Base-by-base conservation (phyloP, 139 green algal species). In the Closterium sp. region DNA sequence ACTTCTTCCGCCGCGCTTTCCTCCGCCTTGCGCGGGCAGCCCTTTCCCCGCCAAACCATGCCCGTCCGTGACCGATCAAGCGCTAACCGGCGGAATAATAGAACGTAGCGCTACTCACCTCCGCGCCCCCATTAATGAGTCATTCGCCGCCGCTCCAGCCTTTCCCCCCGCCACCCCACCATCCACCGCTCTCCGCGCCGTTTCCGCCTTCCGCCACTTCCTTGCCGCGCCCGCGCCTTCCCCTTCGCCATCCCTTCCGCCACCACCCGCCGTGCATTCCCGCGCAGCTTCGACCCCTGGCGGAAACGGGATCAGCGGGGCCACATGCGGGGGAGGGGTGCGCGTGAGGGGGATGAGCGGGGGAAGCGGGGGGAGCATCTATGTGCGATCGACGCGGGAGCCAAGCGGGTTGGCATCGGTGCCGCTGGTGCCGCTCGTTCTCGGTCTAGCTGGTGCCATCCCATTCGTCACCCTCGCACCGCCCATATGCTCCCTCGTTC, bases 381-480 rank as follows among this genome's bases (percentile, higher is more conserved):
- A 79, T 24, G 62, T 79, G 62, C 24, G 19, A 24, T 79, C 62
- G 13, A 79, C 62, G 62, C 62, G 62, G 62, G 62, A 79, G 62
- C 62, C 62, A 79, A 79, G 62, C 62, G 62, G 62, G 0, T 27
- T 79, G 19, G 62, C 62, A 24, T 79, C 87, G 6, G 87, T 91
- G 31, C 93, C 90, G 17, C 79, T 89, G n/a, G 91, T 94, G 50
- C 94, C 94, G 27, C 90, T 95, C 31, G 86, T 91, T 70, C 88
- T 94, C 24, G 86, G 90, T 2, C 70, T 90, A 38, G 92, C 94
- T 92, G 97, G 96, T 13, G 96, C 95, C 30, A 96, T 98, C 22
- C 97, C 97, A 3, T 98, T 98, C 92, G 91, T 97, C 4, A 95
- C 95, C 2, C 94, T 98, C 29, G 95, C 96, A 0, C 96, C 97